Base-by-base conservation (phyloP, 257 asterid genomes). In the Thymus quinquecostatus region DNA sequence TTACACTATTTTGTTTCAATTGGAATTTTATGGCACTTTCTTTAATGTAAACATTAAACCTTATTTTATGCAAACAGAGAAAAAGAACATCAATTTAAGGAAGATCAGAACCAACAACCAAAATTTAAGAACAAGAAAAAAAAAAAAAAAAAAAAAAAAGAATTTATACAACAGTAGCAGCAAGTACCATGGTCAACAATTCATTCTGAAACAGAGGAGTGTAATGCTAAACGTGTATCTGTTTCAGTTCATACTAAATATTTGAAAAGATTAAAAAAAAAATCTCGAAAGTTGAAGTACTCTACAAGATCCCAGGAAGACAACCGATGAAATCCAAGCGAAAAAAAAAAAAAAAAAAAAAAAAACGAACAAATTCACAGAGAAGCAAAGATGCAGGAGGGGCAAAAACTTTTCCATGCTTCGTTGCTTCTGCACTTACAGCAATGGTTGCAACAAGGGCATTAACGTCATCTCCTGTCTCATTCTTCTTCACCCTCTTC, bases 401-500 rank as follows among this genome's bases (percentile, higher is more conserved):
- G 81, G 66, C 62, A 62, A 38, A 69, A 53, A 57, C 11, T 21
- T 28, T 21, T 38, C 48, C 60, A 40, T 27, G 72, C 58, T 29
- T 48, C 57, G 29, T 50, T 55, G 66, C 68, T 73, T 36, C 30
- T 63, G 48, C 44, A 50, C 43, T 28, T 45, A 56, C 69, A 41
- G 54, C 32, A 28, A 30, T 27, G 38, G 55, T 53, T 21, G 71
- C 21, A 14, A 51, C 28, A 7, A 21, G 57, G 57, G 30, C 54
- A 67, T 30, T 47, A 12, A n/a, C 6, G 43, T 45, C 40, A 33
- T 62, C 63, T 69, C 66, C 66, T 30, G 21, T 60, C 73, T 81
- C 79, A 82, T 59, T 78, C 82, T 59, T 78, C 82, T 71, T 87
- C 92, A 21, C 70, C 73, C 21, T 86, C 96, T 79, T 92, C 95